Percentiles rank a stretch among this genome's conserved stretches.
These are phyloP conservation scores for Schizophyllum commune DNA, from an alignment of 1,284 basidiomycete genomes.

Conservation along the genomic window DNA sequence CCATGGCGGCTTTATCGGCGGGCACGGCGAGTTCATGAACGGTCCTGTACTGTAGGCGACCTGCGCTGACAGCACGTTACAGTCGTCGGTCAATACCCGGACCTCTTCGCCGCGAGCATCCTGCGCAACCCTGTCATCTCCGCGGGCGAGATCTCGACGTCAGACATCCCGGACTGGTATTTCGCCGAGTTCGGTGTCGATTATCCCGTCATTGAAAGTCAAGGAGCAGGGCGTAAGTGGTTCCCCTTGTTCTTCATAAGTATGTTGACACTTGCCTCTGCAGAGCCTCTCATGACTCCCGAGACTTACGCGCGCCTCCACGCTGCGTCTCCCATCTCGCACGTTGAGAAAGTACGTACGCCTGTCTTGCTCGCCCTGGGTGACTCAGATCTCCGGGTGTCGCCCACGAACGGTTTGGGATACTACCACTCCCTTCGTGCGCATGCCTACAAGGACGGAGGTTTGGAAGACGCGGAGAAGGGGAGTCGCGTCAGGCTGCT, in stretches of 20 bases:
- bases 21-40: constrained; percentile 40
- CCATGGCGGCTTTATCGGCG: constrained; percentile 65
- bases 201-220: constrained; percentile 23
- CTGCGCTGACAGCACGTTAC: neutral
- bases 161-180: constrained; percentile 73
- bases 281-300: constrained; percentile 33
- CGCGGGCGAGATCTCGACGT: constrained; percentile 39
- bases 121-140: constrained; percentile 69
- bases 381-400: constrained; percentile 52
- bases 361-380: constrained; percentile 59
- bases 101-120: constrained; percentile 52
- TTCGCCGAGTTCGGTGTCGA: constrained; percentile 49
- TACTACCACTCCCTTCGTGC: constrained; percentile 51
- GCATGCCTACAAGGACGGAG: constrained; percentile 12
- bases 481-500: constrained; percentile 47
- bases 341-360: constrained; percentile 42
- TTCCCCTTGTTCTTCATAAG: constrained; percentile 16
- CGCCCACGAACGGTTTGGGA: constrained; percentile 53
- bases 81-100: constrained; percentile 62
- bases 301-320: constrained; percentile 38
- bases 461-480: constrained; percentile 19
- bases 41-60: neutral
- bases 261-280: constrained; percentile 9
- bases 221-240: neutral
- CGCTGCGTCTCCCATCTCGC: constrained; percentile 48